phyloP scores from a whole-genome alignment of 23 red algal genomes.

The Gracilaria gracilis region DNA sequence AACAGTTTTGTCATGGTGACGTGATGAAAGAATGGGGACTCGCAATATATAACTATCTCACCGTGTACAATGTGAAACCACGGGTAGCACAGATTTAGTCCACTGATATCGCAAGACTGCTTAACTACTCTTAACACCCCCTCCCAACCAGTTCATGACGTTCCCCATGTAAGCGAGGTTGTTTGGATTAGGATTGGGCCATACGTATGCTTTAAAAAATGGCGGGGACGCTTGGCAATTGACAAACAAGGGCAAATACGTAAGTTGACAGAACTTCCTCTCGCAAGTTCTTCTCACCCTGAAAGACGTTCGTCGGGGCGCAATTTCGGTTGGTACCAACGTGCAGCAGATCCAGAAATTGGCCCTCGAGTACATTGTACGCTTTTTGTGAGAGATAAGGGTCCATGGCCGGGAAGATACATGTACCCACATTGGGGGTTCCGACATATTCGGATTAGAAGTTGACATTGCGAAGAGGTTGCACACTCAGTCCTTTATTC shows the following conservation, averaged over 20 bases:
- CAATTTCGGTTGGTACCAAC: too few species aligned
- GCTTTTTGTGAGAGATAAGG: too few species aligned
- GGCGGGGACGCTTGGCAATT: not conserved
- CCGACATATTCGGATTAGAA: too few species aligned
- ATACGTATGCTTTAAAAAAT: not conserved
- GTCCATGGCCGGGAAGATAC: too few species aligned
- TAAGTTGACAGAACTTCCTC: not conserved
- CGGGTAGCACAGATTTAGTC: not conserved
- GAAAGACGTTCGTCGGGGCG: too few species aligned
- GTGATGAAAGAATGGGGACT: not conserved
- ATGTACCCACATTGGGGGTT: too few species aligned
- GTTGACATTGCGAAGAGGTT: too few species aligned
- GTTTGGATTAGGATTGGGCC: not conserved
- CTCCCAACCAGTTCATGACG: not conserved
- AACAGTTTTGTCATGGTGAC: not conserved
- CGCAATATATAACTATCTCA: not conserved
- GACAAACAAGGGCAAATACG: not conserved
- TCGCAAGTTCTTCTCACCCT: too few species aligned
- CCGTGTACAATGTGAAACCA: not conserved
- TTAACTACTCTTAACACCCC: not conserved
- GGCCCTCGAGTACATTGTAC: too few species aligned
- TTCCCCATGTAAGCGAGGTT: not conserved
- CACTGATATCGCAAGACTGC: not conserved
- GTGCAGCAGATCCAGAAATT: too few species aligned
- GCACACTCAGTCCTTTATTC: too few species aligned